Base-by-base conservation (phyloP, 208 protist species). In the Pavlovales sp. region DNA sequence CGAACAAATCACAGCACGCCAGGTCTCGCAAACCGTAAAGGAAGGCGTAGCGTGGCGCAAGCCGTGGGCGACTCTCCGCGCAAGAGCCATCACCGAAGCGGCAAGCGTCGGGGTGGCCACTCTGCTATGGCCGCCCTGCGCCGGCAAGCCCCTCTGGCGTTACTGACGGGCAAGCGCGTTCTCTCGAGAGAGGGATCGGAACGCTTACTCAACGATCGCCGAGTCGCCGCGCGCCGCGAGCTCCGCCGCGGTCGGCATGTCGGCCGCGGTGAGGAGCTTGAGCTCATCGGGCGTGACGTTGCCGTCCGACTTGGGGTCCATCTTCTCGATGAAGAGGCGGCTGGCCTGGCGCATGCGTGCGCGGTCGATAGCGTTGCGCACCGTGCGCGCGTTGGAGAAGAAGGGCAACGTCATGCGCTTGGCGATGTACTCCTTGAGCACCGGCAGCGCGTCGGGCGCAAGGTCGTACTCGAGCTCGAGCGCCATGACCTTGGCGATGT, bases 261-360 rank as follows among this genome's bases (percentile, higher is more conserved):
- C 57, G 14, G 57, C 57, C 5, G 7, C 26, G 57, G 26, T 30
- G 57, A 71, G 26, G 22, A 32, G 7, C 57, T 71, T 10, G 22
- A 71, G 57, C 57, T 71, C 57, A 10, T 71, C 57, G 14, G 57
- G 57, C 57, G 57, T 32, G 14, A 71, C 26, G 18, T 10, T 32
- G 57, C 57, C 57, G 57, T 71, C 57, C 57, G 57, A 71, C 14
- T 2, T 32, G 22, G 57, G 57, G 57, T 71, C 57, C 22, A 67
- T 0, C 82, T 87, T 87, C 83, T 87, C 83, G 83, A 78, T 87
- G 71, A 87, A 87, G 41, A 87, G 14, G 40, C 83, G 83, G n/a
- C 46, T 57, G 22, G 83, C 83, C 22, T 67, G 38, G 38, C 32
- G 34, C 83, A 87, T 87, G 83, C 83, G 83, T 67, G 83, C 83